Conservation (phyloP, 345 rosid genomes). For the Salix exigua region DNA sequence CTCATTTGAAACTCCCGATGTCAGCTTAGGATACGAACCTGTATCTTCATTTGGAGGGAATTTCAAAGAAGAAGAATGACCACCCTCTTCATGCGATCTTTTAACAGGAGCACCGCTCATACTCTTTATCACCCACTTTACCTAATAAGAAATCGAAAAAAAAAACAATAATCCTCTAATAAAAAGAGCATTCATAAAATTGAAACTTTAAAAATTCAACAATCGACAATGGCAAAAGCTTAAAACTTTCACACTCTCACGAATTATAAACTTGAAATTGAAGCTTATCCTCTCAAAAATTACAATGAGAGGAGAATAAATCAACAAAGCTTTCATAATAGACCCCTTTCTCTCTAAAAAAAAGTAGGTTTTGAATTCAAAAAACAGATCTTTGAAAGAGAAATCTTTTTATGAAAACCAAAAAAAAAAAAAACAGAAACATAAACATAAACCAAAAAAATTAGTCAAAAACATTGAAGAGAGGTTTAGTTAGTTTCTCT, state of each 20-base stretch:
- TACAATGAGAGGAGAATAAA: neutral
- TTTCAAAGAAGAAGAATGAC: constrained; percentile 63
- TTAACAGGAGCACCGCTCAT: constrained; percentile 34
- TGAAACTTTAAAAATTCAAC: neutral
- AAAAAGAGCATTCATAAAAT: neutral
- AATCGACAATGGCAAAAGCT: neutral
- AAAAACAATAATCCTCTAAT: neutral
- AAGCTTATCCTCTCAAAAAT: neutral
- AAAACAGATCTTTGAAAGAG: neutral
- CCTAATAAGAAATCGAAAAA: neutral
- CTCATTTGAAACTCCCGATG: constrained; percentile 45
- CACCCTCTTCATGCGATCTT: constrained; percentile 80
- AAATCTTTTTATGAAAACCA: neutral
- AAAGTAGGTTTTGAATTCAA: neutral
- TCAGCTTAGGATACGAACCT: constrained; percentile 52
- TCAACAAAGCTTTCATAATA: neutral
- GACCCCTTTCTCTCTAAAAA: neutral
- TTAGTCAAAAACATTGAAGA: neutral
- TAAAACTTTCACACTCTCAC: neutral
- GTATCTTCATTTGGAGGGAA: constrained; percentile 66
- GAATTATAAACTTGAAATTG: neutral
- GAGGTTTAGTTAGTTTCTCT: neutral
- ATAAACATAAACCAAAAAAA: neutral
- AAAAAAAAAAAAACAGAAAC: neutral
- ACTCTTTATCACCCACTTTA: neutral